Evolutionary conservation across 805 yeast genomes (phyloP), one percentile per base, ranked within the genome.

Genomic region (Starmerella floricola): DNA sequence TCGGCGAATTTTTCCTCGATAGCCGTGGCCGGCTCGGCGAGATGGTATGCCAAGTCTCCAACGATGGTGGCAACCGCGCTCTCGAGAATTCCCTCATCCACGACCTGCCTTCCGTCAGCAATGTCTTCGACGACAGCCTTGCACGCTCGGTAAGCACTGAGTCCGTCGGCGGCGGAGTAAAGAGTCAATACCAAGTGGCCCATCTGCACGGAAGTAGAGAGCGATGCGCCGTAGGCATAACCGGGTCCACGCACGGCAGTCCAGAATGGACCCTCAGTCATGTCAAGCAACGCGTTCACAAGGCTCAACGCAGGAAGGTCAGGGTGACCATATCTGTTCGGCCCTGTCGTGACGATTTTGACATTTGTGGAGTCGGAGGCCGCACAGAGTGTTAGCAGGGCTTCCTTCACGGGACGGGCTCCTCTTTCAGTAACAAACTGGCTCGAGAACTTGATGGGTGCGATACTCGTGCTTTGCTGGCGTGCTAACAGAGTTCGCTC

Each of bases 181-280:
- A 88, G 70, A 35, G 68, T 69, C 54, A 78, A 83, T 4, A 69
- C 67, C 48, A 88, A 60, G 40, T 69, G 73, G 3, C 93, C 88
- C 31, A 73, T 63, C 51, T 85, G 46, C 6, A 47, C 95, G 11
- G 73, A 56, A 47, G 34, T 67, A 56, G 43, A 20, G 51, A 84
- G 67, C 41, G 65, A 67, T 1, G 88, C 91, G 30, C 95, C 96
- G 59, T 91, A 91, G 0, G 96, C 96, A 33, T 83, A 65, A 2
- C 98, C 98, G 1, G 86, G 72, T 31, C 98, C 98, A 62, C 98
- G 74, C 27, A 91, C 82, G 42, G 93, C 95, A 54, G 84, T 73
- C 96, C 97, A 88, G 49, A 88, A 79, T 28, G 97, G 98, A 2
- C 98, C 98, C 60, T 91, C 98, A 16, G 84, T 85, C 29, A 85